phyloP scores from a whole-genome alignment of 345 rosid genomes.

The Carallia brachiata region DNA sequence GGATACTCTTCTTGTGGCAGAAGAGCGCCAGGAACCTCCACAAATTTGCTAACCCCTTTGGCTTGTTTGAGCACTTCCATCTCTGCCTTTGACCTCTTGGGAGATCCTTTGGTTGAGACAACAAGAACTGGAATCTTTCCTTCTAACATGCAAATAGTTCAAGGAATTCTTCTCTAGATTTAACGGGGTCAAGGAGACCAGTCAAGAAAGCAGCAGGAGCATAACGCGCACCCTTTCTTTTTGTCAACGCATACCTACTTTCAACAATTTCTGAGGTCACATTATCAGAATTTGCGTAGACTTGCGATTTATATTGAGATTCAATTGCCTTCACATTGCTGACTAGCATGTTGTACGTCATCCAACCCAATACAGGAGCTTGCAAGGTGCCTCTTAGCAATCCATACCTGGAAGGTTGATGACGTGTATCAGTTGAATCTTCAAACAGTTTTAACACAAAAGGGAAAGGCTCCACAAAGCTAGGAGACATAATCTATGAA shows the following conservation, averaged over 20 bases:
- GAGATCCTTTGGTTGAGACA: slow-evolving; percentile 63
- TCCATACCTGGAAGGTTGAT: slow-evolving; percentile 53
- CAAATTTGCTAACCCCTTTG: slow-evolving; percentile 68
- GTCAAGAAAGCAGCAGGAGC: slow-evolving; percentile 92
- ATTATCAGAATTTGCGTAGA: slow-evolving; percentile 75
- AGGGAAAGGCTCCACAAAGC: no score
- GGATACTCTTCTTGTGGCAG: slow-evolving; percentile 95
- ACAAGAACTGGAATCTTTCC: slow-evolving; percentile 61
- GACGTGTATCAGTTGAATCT: not conserved
- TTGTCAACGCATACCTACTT: slow-evolving; percentile 72
- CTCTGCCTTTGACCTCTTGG: slow-evolving; percentile 87
- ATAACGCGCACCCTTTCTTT: slow-evolving; percentile 70
- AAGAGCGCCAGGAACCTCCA: slow-evolving; percentile 79
- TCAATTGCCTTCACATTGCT: slow-evolving; percentile 86
- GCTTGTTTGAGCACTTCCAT: slow-evolving; percentile 77
- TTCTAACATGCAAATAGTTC: slow-evolving; percentile 61
- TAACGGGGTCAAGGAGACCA: slow-evolving; percentile 81
- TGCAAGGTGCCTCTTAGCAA: slow-evolving; percentile 75
- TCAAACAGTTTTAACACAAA: not conserved
- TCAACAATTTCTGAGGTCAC: slow-evolving; percentile 53
- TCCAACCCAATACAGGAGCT: slow-evolving; percentile 86
- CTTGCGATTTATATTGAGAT: slow-evolving; percentile 87
- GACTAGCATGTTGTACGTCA: slow-evolving; percentile 74
- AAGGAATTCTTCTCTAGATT: slow-evolving; percentile 68
- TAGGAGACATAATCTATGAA: not conserved